These are phyloP conservation scores for Mixia osmundae DNA, from an alignment of 1,284 basidiomycete genomes.

Conservation along the genomic window DNA sequence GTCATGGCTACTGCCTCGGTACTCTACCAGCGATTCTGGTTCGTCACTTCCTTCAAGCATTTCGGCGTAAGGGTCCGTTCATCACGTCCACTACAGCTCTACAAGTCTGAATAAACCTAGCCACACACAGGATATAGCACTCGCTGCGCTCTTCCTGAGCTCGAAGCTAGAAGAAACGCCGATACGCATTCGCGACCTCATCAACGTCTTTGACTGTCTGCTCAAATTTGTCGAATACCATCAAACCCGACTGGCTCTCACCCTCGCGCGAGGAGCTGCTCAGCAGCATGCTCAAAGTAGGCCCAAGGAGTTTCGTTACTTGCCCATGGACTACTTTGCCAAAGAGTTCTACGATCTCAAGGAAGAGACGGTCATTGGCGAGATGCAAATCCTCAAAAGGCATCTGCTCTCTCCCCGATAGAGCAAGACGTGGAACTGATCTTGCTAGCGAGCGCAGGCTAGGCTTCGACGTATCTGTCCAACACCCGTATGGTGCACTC, in stretches of 20 bases:
- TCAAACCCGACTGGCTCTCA: constrained; percentile 6
- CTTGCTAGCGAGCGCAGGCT: constrained; percentile 12
- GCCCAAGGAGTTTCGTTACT: constrained; percentile 37
- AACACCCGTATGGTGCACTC: constrained; percentile 76
- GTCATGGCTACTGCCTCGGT: constrained; percentile 92
- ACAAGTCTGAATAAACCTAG: constrained; percentile 1
- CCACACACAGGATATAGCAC: constrained; percentile 49
- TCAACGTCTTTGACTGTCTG: constrained; percentile 80
- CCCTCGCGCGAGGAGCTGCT: constrained; percentile 12
- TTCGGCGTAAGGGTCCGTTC: constrained; percentile 62
- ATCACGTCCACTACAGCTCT: background rate
- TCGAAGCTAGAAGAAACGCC: constrained; percentile 92
- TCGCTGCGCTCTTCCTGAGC: constrained; percentile 79
- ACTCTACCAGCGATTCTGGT: constrained; percentile 91
- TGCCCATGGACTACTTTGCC: constrained; percentile 64
- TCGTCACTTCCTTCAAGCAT: constrained; percentile 74
- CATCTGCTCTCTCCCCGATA: constrained; percentile 21
- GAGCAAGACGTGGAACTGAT: constrained; percentile 47
- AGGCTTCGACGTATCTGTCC: constrained; percentile 31
- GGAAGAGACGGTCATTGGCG: constrained; percentile 70
- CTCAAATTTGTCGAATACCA: constrained; percentile 12
- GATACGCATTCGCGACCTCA: constrained; percentile 67
- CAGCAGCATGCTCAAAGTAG: constrained; percentile 14
- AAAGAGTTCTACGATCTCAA: constrained; percentile 63
- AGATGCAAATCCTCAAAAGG: constrained; percentile 94